Percentiles rank a stretch among this genome's conserved stretches.
Evolutionary conservation across 768 basidiomycete species (phyloP).

Genomic region (Neoboletus magnificus): DNA sequence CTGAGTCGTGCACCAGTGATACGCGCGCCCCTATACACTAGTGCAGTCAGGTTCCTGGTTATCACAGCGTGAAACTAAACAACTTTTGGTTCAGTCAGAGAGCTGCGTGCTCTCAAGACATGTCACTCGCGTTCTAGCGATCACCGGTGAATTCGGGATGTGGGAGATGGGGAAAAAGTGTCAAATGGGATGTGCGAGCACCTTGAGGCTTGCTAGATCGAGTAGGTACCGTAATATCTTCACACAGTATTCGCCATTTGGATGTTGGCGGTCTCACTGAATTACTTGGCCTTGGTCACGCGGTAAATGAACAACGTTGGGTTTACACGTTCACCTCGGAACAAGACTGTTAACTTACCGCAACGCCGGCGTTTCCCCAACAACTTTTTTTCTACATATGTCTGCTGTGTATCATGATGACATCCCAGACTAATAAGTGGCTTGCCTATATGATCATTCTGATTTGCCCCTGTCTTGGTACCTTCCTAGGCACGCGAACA

Average conservation of each 20-base stretch:
- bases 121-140: neutral
- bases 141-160: neutral
- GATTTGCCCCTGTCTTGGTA: neutral
- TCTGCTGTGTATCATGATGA: neutral
- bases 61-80: neutral
- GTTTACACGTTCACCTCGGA: neutral
- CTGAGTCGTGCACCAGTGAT: neutral
- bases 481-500: neutral
- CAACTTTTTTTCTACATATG: too few relatives aligned
- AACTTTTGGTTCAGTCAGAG: neutral
- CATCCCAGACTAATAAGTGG: neutral
- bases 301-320: neutral
- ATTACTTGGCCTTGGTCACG: neutral
- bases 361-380: neutral
- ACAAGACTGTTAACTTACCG: neutral
- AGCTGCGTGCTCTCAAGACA: neutral
- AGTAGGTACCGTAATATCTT: neutral
- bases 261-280: neutral
- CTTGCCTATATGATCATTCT: neutral
- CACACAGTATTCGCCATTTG: neutral
- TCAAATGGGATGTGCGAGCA: neutral
- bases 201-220: neutral
- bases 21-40: neutral
- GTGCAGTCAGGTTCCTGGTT: neutral
- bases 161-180: neutral